Evolutionary conservation across 2,329 filamentous ascomycete genomes (phyloP), one percentile per base, ranked within the genome.

Genomic region (Colletotrichum sp.): DNA sequence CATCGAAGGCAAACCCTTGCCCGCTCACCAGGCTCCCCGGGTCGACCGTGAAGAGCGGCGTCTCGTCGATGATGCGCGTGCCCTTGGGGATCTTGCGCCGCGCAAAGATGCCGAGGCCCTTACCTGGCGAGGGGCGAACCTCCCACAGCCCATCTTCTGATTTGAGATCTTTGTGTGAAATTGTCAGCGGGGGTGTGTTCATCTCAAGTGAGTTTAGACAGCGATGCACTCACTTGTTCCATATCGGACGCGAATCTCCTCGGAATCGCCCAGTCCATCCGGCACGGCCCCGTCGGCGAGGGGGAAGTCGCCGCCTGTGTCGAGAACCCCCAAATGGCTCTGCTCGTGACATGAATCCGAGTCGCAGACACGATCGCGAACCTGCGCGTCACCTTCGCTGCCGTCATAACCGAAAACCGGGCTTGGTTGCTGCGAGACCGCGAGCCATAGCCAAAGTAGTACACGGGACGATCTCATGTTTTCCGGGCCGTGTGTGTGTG

Each of bases 71-170:
- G 68, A 88, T 84, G 34, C 83, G 82, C 3, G 84, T 85, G 15
- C 86, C 85, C 26, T 78, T 80, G 36, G 80, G 71, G 59, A 88
- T 84, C 24, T 65, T n/a, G 10, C 77, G 72, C 6, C 80, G 77
- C 1, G 86, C 86, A 73, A 88, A 83, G 69, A 85, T 83, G 64
- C 86, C 87, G 34, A 86, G 82, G 24, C 87, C 87, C 78, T 86
- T 87, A 49, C 81, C 81, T 1, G 82, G 80, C 12, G 84, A 79
- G 5, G 79, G 78, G 24, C 79, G 80, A 55, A 86, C 75, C n/a
- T 82, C 80, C 26, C 72, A 85, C 32, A 75, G 39, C 8, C 70
- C 75, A 13, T 72, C 52, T 39, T 66, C 60, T 28, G 75, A 76
- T 44, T 60, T 65, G n/a, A 77, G 65, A 62, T 72, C 75, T 77